These are phyloP conservation scores for Tylopilus vinaceipallidus DNA, from an alignment of 768 basidiomycete genomes.

Conservation along the genomic window DNA sequence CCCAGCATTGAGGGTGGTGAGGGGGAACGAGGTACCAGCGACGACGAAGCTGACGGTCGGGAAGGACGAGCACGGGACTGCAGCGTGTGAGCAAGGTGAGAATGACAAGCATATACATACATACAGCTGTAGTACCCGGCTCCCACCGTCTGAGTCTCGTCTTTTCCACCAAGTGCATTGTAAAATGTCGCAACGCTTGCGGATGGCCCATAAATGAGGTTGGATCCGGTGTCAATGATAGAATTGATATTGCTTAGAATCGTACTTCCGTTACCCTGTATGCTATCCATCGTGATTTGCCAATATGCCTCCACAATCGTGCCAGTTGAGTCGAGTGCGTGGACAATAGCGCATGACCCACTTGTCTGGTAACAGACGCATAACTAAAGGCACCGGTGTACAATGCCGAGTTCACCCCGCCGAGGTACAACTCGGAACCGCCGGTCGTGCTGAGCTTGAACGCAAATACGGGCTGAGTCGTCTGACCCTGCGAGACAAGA, in stretches of 20 bases:
- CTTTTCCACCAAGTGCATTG: constrained; percentile 22
- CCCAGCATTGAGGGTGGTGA: too few species aligned
- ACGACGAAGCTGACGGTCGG: too few species aligned
- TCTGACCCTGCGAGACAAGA: constrained; percentile 36
- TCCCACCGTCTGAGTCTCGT: constrained; percentile 16
- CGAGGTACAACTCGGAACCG: constrained; percentile 48
- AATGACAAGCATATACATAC: too few species aligned
- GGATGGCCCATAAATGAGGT: constrained; percentile 8
- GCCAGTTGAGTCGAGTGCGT: not conserved
- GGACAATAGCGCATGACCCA: not conserved
- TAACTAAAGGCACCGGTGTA: constrained; percentile 47
- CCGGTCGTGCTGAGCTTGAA: constrained; percentile 45
- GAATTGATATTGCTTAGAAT: constrained; percentile 7
- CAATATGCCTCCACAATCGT: constrained; percentile 11
- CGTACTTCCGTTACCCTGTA: not conserved
- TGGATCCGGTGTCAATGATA: constrained; percentile 23
- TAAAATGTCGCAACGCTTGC: constrained; percentile 21
- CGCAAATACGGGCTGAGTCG: constrained; percentile 39
- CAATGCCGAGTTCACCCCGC: constrained; percentile 43
- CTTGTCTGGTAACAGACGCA: constrained; percentile 1
- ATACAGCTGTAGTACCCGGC: constrained; percentile 33
- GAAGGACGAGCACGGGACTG: too few species aligned
- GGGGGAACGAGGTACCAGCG: too few species aligned
- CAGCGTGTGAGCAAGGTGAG: too few species aligned
- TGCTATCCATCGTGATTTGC: constrained; percentile 14